Conservation (phyloP, 2,329 filamentous ascomycete genomes). For the Elsinoe necatrix region DNA sequence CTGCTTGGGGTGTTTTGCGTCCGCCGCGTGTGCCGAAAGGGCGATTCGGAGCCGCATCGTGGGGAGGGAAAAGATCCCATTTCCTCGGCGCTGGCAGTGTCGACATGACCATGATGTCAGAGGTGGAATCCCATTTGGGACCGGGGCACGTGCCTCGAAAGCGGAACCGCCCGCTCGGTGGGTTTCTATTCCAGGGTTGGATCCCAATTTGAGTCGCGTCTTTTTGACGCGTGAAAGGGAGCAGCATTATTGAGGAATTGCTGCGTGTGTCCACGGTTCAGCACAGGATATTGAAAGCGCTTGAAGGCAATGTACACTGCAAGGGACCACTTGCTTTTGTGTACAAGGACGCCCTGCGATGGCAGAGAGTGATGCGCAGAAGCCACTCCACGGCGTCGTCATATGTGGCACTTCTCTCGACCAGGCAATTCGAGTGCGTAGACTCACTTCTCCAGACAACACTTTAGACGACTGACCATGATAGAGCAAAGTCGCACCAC, state of each 20-base stretch:
- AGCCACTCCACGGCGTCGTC: conserved; percentile 48
- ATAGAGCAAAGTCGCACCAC: conserved; percentile 38
- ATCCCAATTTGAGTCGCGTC: neutral
- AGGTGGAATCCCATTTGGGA: neutral
- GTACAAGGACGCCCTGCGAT: neutral
- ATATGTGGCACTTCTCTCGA: conserved; percentile 29
- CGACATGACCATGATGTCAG: neutral
- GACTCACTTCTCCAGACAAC: neutral
- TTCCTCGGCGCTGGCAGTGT: neutral
- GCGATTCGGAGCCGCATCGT: neutral
- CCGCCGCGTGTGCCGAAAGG: neutral
- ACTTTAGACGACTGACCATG: neutral
- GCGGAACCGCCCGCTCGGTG: neutral
- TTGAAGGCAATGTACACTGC: neutral
- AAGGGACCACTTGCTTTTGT: neutral
- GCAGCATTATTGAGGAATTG: neutral
- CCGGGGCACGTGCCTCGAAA: neutral
- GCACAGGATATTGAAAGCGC: neutral
- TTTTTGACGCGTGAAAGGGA: neutral
- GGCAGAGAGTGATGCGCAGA: conserved; percentile 30
- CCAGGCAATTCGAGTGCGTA: conserved; percentile 28
- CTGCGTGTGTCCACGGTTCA: no score
- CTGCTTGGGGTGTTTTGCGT: neutral
- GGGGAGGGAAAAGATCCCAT: neutral
- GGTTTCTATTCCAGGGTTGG: neutral